These are phyloP conservation scores for Pichia exigua DNA, from an alignment of 805 yeast species.

Conservation along the genomic window DNA sequence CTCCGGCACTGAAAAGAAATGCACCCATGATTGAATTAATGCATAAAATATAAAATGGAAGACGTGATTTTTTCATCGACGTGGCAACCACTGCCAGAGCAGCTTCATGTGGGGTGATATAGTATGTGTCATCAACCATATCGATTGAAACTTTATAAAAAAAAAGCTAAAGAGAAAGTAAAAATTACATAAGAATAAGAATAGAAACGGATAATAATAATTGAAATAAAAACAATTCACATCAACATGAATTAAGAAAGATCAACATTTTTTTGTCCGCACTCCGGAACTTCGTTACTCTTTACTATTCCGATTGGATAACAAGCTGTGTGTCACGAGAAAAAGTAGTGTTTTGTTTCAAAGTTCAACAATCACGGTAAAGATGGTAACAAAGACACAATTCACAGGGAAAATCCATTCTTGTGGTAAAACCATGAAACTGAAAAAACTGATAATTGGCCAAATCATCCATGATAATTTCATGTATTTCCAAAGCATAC, in stretches of 20 bases:
- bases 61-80: conserved; percentile 72
- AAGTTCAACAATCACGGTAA: conserved; percentile 37
- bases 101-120: conserved; percentile 71
- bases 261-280: background rate
- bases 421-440: conserved; percentile 42
- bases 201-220: background rate
- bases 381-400: conserved; percentile 47
- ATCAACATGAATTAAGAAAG: background rate
- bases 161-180: background rate
- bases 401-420: conserved; percentile 50
- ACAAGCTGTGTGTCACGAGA: background rate
- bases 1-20: conserved; percentile 59
- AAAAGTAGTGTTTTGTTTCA: background rate
- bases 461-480: conserved; percentile 48
- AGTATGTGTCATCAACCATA: conserved; percentile 43
- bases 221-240: no score
- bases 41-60: conserved; percentile 49
- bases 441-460: conserved; percentile 48
- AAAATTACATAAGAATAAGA: background rate
- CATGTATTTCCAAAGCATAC: conserved; percentile 39
- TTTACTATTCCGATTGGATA: conserved; percentile 3
- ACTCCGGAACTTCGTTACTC: background rate
- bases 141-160: background rate
- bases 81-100: conserved; percentile 83
- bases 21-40: conserved; percentile 68